Percentiles rank a stretch among this genome's conserved stretches.
phyloP scores from a whole-genome alignment of 2,329 filamentous ascomycete genomes.

The Neobulgaria alba region DNA sequence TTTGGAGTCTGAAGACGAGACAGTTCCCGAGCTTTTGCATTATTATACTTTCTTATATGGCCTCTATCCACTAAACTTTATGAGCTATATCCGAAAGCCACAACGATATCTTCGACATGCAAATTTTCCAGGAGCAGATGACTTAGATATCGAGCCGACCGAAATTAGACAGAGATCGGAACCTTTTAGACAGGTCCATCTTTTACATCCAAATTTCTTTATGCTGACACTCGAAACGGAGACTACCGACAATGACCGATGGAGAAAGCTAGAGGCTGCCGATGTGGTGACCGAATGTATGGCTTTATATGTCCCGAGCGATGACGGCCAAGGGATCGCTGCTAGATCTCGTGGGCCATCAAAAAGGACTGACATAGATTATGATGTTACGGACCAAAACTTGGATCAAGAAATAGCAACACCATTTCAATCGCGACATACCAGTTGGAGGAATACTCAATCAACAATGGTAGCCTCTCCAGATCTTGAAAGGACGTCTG shows the following conservation, averaged over 20 bases:
- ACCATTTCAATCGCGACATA: constrained; percentile 24
- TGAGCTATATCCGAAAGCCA: constrained; percentile 78
- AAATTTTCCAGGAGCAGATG: constrained; percentile 60
- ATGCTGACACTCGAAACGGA: constrained; percentile 72
- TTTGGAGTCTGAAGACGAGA: constrained; percentile 51
- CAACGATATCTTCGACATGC: constrained; percentile 69
- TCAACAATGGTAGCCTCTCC: constrained; percentile 35
- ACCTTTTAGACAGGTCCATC: constrained; percentile 61
- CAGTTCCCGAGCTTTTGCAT: constrained; percentile 58
- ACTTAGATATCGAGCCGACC: constrained; percentile 69
- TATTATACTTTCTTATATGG: constrained; percentile 81
- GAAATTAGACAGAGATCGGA: constrained; percentile 71
- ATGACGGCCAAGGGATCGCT: constrained; percentile 9
- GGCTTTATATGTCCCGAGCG: constrained; percentile 44
- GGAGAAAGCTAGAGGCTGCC: constrained; percentile 70
- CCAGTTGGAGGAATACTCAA: constrained; percentile 46
- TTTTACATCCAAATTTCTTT: constrained; percentile 80
- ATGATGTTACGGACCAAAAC: constrained; percentile 24
- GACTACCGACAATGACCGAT: constrained; percentile 65
- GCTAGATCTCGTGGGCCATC: constrained; percentile 10
- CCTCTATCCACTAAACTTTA: constrained; percentile 76
- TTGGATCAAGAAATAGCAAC: constrained; percentile 17
- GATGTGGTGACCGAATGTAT: constrained; percentile 77
- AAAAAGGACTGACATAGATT: constrained; percentile 15
- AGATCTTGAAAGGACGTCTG: constrained; percentile 32